Base-by-base conservation (phyloP, 2,329 filamentous ascomycete species). In the Metarhizium humberi region DNA sequence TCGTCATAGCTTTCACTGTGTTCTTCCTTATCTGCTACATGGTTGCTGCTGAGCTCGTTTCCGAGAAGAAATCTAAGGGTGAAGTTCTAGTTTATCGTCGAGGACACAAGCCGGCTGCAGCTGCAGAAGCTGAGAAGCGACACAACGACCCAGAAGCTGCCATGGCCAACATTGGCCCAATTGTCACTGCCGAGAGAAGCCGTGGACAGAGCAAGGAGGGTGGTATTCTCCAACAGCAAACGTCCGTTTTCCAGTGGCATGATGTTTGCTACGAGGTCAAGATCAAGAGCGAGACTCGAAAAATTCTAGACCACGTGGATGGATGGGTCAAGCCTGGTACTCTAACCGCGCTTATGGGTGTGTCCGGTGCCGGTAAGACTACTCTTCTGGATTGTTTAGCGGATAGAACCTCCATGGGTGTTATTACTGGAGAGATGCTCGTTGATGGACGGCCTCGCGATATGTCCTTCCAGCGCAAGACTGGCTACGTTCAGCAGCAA, bases 241-340 rank as follows among this genome's bases (percentile, higher is more conserved):
- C 82, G 4, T 87, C 88, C 25, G 82, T 92, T 58, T 95, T 95
- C 76, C 87, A 90, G 65, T 95, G 90, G 91, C 80, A 85, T 60
- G 79, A 92, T 62, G 86, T 95, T 2, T 91, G 86, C 72, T 96
- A 81, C 64, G 79, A 85, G 57, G 76, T 85, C 68, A 86, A 88
- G 69, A 91, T 95, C 72, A 95, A 95, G 75, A 77, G 77, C 14
- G 83, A 92, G 63, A 73, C 78, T 1, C 81, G 90, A 16, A 83
- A 86, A 47, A 88, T 96, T 63, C 75, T 96, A 57, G 86, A 96
- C 63, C 77, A 94, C 59, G 88, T 96, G 13, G 88, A 95, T 65
- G 92, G 92, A 40, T 96, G 90, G 88, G 90, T 96, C 57, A 94
- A 95, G 71, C 92, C 92, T 3, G 92, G 92, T 57, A 95, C 90